Evolutionary conservation across 1,284 basidiomycete species (phyloP).

Genomic region (Microbotryum scabiosae): DNA sequence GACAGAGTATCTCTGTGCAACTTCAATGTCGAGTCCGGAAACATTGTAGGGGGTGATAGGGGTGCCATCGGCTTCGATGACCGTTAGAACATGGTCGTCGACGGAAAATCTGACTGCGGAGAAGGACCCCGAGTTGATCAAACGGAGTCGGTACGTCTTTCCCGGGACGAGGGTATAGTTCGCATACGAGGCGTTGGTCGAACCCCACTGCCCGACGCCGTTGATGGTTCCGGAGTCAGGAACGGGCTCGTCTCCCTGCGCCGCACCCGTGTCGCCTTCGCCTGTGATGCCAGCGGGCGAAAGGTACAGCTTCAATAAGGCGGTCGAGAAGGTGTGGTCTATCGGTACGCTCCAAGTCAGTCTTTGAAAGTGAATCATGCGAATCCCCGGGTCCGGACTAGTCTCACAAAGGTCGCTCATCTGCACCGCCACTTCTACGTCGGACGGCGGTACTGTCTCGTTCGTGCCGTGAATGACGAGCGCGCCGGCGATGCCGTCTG

Average conservation of each 20-base stretch:
- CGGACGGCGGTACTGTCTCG: constrained; percentile 36
- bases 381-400: too few species aligned
- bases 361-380: too few species aligned
- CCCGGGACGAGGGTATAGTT: constrained; percentile 4
- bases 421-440: constrained; percentile 41
- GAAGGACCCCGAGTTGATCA: constrained; percentile 37
- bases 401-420: constrained; percentile 39
- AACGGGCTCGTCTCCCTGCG: constrained; percentile 18
- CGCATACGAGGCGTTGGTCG: background rate
- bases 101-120: constrained; percentile 45
- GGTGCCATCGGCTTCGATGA: constrained; percentile 48
- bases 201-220: constrained; percentile 13
- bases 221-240: constrained; percentile 13
- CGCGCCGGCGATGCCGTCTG: constrained; percentile 9
- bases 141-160: constrained; percentile 21
- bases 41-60: constrained; percentile 41
- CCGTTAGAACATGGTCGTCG: constrained; percentile 45
- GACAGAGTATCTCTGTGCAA: constrained; percentile 48
- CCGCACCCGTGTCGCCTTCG: constrained; percentile 2
- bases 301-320: constrained; percentile 37
- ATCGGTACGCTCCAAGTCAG: too few species aligned
- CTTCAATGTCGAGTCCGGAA: constrained; percentile 42
- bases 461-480: constrained; percentile 2
- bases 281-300: constrained; percentile 11
- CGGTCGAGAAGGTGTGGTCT: constrained; percentile 39